Evolutionary conservation across 2,329 filamentous ascomycete species (phyloP).

Genomic region (Pseudogymnoascus sp.): DNA sequence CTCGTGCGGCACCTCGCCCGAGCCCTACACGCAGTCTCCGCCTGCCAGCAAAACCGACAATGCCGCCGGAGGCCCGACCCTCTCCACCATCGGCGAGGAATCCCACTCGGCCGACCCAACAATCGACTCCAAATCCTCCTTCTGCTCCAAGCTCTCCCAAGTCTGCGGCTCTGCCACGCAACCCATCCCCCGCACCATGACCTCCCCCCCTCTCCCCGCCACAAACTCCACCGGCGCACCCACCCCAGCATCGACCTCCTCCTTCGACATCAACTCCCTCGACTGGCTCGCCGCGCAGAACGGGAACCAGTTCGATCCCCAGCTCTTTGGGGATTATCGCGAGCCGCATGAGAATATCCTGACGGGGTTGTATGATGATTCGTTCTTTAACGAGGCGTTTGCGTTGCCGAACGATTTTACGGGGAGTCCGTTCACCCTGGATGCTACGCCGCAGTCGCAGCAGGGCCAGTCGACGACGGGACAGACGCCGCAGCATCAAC

Average conservation of each 20-base stretch:
- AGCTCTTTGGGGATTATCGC: constrained; percentile 85
- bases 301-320: constrained; percentile 79
- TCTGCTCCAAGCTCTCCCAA: constrained; percentile 49
- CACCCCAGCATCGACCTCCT: constrained; percentile 21
- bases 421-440: constrained; percentile 68
- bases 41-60: constrained; percentile 55
- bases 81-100: constrained; percentile 61
- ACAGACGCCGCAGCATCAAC: constrained; percentile 22
- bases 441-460: constrained; percentile 27
- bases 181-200: constrained; percentile 41
- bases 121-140: constrained; percentile 39
- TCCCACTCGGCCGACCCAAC: constrained; percentile 35
- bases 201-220: constrained; percentile 17
- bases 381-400: constrained; percentile 62
- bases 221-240: constrained; percentile 21
- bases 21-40: constrained; percentile 66
- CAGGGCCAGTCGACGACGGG: constrained; percentile 19
- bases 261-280: constrained; percentile 47
- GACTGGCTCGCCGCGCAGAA: constrained; percentile 76
- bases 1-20: constrained; percentile 69
- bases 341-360: constrained; percentile 80
- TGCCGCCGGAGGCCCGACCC: constrained; percentile 25
- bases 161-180: constrained; percentile 46
- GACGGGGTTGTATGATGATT: constrained; percentile 54
- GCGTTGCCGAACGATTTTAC: constrained; percentile 59